A percentile compares a stretch with the other conserved stretches of the same genome.
Conservation (phyloP, 176 grass and related monocot genomes). For the Coix lacrymajobi region DNA sequence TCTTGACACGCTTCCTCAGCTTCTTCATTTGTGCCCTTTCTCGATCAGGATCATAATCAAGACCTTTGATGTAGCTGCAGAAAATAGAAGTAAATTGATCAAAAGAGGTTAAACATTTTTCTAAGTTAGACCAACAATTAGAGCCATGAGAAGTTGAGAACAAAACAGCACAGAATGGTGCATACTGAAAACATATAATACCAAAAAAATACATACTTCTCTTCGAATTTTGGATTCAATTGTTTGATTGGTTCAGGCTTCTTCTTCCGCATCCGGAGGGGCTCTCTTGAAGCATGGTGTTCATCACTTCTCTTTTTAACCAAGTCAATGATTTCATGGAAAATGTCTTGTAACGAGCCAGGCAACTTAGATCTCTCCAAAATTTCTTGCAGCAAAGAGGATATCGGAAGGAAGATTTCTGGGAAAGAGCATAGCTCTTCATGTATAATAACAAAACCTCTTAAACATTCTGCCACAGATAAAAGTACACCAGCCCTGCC, state of each 20-base stretch:
- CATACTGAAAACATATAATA: not conserved
- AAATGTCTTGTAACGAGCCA: slow-evolving; percentile 36
- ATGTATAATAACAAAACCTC: slow-evolving; percentile 74
- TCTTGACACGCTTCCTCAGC: slow-evolving; percentile 66
- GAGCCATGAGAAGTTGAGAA: not conserved
- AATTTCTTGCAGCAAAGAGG: slow-evolving; percentile 49
- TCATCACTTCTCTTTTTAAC: slow-evolving; percentile 62
- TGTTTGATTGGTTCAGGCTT: slow-evolving; percentile 82
- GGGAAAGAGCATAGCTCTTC: slow-evolving; percentile 69
- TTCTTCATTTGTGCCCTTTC: slow-evolving; percentile 87
- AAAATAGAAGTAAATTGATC: slow-evolving; percentile 12
- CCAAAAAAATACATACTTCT: slow-evolving; percentile 60
- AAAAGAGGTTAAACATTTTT: not conserved
- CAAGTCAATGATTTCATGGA: slow-evolving; percentile 67
- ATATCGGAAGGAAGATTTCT: slow-evolving; percentile 83
- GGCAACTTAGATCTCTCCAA: slow-evolving; percentile 48
- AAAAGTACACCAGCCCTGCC: slow-evolving; percentile 61
- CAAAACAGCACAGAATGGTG: not conserved
- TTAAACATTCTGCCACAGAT: slow-evolving; percentile 69
- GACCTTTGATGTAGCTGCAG: slow-evolving; percentile 83
- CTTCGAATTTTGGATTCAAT: slow-evolving; percentile 91
- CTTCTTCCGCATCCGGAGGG: slow-evolving; percentile 77
- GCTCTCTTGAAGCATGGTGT: slow-evolving; percentile 57
- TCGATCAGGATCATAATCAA: slow-evolving; percentile 96
- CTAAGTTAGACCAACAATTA: not conserved